phyloP scores from a whole-genome alignment of 345 rosid genomes.

The Nephelium lappaceum region DNA sequence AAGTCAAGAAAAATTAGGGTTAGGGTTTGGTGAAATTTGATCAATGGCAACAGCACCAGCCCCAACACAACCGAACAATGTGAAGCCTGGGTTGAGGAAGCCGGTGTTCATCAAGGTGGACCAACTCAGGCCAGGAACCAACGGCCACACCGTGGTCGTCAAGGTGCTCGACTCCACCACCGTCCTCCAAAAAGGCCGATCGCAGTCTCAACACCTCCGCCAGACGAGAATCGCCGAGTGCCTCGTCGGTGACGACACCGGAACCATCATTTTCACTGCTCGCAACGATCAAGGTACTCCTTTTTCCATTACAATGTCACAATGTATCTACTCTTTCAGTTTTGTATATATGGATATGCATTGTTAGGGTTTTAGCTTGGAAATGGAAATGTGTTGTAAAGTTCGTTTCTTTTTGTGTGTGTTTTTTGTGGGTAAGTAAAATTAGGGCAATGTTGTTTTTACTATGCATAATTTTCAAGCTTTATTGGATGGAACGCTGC shows the following conservation, averaged over 20 bases:
- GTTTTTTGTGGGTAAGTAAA: background rate
- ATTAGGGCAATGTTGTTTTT: background rate
- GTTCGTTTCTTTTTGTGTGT: background rate
- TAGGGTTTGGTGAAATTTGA: slow-evolving; percentile 22
- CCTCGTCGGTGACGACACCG: slow-evolving; percentile 53
- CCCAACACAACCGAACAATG: slow-evolving; percentile 5
- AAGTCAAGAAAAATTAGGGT: background rate
- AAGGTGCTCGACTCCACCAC: slow-evolving; percentile 36
- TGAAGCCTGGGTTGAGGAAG: slow-evolving; percentile 37
- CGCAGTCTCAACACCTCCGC: slow-evolving; percentile 37
- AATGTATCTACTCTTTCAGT: background rate
- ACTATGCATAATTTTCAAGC: background rate
- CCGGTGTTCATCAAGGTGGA: slow-evolving; percentile 53
- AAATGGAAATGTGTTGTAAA: background rate
- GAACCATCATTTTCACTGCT: slow-evolving; percentile 43
- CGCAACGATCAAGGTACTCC: slow-evolving; percentile 46
- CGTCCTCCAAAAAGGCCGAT: slow-evolving; percentile 39
- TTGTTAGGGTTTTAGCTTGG: background rate
- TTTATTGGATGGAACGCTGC: background rate
- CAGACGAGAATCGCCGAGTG: slow-evolving; percentile 47
- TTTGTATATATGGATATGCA: background rate
- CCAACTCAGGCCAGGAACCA: slow-evolving; percentile 48
- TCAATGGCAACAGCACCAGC: slow-evolving; percentile 22
- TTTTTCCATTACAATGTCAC: too few relatives aligned
- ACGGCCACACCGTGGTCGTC: slow-evolving; percentile 43